phyloP scores from a whole-genome alignment of 495 filamentous ascomycete species.

The Venustampulla echinocandica region DNA sequence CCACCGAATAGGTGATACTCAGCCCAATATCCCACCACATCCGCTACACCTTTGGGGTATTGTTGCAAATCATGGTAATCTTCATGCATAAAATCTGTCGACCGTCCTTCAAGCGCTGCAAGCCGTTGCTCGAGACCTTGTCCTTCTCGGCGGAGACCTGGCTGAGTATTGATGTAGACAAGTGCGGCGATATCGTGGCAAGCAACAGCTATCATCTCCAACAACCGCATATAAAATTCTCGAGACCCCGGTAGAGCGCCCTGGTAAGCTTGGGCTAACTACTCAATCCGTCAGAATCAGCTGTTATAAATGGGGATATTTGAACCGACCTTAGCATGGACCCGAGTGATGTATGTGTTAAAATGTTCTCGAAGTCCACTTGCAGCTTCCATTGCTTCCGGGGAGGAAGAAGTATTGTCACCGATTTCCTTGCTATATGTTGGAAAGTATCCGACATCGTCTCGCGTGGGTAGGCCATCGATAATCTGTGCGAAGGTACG shows the following conservation, averaged over 20 bases:
- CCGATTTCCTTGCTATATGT: constrained; percentile 1
- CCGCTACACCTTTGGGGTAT: constrained; percentile 25
- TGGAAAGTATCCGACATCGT: constrained; percentile 17
- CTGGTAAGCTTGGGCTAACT: constrained; percentile 20
- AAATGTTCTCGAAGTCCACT: constrained; percentile 18
- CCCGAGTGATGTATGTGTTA: constrained; percentile 13
- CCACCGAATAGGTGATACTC: constrained; percentile 26
- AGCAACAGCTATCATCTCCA: constrained; percentile 24
- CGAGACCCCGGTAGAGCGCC: constrained; percentile 13
- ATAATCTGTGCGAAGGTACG: constrained; percentile 28
- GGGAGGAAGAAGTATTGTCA: constrained; percentile 3
- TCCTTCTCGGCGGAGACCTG: constrained; percentile 7
- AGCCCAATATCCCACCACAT: constrained; percentile 30
- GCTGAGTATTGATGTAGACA: constrained; percentile 18
- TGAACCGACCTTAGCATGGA: constrained; percentile 11
- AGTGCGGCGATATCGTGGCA: constrained; percentile 25
- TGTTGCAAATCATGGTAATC: constrained; percentile 20
- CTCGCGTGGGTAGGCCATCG: constrained; percentile 23
- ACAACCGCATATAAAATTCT: constrained; percentile 17
- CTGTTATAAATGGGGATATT: constrained; percentile 2
- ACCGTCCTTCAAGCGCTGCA: constrained; percentile 3
- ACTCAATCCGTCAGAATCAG: constrained; percentile 2
- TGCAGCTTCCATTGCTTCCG: constrained; percentile 8
- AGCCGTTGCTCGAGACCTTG: constrained; percentile 9
- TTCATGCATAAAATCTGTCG: constrained; percentile 22